Evolutionary conservation across 78 protist species (phyloP).

Genomic region (Creolimax fragrantissima): DNA sequence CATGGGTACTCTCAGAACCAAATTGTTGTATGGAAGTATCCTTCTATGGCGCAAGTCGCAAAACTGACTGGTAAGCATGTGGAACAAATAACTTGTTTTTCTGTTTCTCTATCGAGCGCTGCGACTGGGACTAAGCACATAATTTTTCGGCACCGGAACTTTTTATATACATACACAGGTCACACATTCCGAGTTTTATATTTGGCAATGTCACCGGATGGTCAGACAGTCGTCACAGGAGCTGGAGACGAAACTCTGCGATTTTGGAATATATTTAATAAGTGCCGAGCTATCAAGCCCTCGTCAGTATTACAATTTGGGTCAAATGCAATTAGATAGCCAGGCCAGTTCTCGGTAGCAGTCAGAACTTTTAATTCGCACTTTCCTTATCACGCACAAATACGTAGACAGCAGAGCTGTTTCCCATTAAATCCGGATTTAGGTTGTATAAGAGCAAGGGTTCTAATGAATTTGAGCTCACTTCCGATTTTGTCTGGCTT

Average conservation of each 20-base stretch:
- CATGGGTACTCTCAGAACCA: constrained; percentile 96
- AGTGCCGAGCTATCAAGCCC: neutral
- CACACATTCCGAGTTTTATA: constrained; percentile 88
- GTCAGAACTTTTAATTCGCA: no score
- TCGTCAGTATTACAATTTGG: neutral
- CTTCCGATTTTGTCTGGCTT: no score
- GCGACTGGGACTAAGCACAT: no score
- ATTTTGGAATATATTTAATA: constrained; percentile 85
- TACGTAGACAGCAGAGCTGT: neutral
- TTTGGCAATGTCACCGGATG: constrained; percentile 84
- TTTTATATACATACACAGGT: no score
- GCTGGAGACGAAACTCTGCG: constrained; percentile 98
- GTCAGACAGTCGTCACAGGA: constrained; percentile 74
- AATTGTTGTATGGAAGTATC: constrained; percentile 90
- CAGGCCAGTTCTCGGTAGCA: no score
- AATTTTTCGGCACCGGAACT: no score
- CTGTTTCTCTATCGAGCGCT: no score
- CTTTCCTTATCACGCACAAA: neutral
- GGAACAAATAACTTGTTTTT: no score
- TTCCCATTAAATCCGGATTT: neutral
- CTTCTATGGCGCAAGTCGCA: constrained; percentile 67
- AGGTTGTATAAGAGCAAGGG: neutral
- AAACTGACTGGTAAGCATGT: constrained; percentile 73
- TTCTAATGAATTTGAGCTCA: neutral
- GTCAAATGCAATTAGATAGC: neutral